Evolutionary conservation across 2,329 filamentous ascomycete species (phyloP).

Genomic region (Aspergillus uvarum): DNA sequence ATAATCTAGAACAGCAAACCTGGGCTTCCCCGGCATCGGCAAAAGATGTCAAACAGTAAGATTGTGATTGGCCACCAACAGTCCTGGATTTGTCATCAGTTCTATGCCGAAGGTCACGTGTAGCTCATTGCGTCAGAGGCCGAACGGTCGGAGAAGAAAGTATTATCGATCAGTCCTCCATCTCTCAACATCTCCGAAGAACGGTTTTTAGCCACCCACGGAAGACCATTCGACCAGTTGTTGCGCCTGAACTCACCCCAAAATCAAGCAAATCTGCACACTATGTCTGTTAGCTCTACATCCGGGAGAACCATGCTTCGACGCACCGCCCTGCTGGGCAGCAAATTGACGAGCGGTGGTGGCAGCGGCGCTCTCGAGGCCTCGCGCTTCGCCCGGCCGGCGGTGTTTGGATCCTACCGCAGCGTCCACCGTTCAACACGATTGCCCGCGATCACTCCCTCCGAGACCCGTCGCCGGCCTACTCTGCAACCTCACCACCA

Average conservation of each 20-base stretch:
- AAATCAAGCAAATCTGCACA: slow-evolving; percentile 1
- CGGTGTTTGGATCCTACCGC: slow-evolving; percentile 34
- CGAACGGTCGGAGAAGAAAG: slow-evolving; percentile 16
- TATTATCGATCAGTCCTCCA: slow-evolving; percentile 2
- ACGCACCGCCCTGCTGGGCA: slow-evolving; percentile 26
- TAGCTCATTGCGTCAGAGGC: slow-evolving; percentile 35
- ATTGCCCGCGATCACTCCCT: slow-evolving; percentile 50
- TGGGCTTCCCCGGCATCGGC: slow-evolving; percentile 3
- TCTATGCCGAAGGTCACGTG: slow-evolving; percentile 24
- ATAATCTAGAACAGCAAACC: slow-evolving; percentile 14
- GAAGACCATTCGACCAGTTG: too few relatives aligned
- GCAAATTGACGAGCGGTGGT: slow-evolving; percentile 17
- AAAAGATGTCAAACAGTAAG: slow-evolving; percentile 18
- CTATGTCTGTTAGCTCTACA: slow-evolving; percentile 34
- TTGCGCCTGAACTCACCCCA: too few relatives aligned
- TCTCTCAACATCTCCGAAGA: neutral
- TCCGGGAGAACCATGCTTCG: slow-evolving; percentile 33
- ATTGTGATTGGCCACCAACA: slow-evolving; percentile 23
- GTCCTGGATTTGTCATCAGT: slow-evolving; percentile 31
- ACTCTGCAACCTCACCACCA: slow-evolving; percentile 46
- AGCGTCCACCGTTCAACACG: slow-evolving; percentile 46
- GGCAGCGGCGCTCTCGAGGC: slow-evolving; percentile 25
- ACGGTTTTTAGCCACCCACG: neutral
- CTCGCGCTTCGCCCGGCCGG: slow-evolving; percentile 29
- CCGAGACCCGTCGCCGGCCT: slow-evolving; percentile 48